A percentile compares a stretch with the other conserved stretches of the same genome.
phyloP scores from a whole-genome alignment of 139 green algal genomes.

The Dunaliella primolecta region DNA sequence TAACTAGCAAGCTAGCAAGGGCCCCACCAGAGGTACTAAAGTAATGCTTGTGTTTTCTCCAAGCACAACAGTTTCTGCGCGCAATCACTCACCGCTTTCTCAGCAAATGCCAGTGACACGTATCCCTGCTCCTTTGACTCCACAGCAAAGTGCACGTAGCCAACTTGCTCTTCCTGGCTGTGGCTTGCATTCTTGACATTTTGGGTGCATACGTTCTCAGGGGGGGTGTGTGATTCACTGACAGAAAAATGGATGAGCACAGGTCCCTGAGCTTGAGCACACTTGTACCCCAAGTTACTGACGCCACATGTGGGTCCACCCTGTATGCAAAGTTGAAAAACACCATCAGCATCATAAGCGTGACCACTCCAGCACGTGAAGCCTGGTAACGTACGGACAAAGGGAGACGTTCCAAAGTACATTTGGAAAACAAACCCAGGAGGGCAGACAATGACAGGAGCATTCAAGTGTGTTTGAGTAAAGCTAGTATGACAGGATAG shows the following conservation, averaged over 20 bases:
- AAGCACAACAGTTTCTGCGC: neutral
- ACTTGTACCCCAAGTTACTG: neutral
- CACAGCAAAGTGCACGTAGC: neutral
- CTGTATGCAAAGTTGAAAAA: too few species aligned
- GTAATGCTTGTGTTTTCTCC: neutral
- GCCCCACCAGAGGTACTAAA: neutral
- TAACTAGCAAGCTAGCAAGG: neutral
- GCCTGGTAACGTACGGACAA: too few species aligned
- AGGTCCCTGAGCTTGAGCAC: neutral
- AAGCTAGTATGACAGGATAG: too few species aligned
- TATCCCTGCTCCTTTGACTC: neutral
- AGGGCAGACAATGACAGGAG: too few species aligned
- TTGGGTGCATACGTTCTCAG: neutral
- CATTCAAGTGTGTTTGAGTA: too few species aligned
- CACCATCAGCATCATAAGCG: too few species aligned
- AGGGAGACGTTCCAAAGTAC: too few species aligned
- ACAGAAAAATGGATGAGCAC: neutral
- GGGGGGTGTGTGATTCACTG: neutral
- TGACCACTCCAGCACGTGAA: too few species aligned
- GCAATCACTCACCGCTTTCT: neutral
- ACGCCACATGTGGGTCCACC: too few species aligned
- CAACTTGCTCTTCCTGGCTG: too few species aligned
- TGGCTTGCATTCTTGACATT: neutral
- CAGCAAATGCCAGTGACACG: neutral
- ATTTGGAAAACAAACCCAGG: too few species aligned